Base-by-base conservation (phyloP, 768 basidiomycete genomes). In the Cystoderma amianthinum region DNA sequence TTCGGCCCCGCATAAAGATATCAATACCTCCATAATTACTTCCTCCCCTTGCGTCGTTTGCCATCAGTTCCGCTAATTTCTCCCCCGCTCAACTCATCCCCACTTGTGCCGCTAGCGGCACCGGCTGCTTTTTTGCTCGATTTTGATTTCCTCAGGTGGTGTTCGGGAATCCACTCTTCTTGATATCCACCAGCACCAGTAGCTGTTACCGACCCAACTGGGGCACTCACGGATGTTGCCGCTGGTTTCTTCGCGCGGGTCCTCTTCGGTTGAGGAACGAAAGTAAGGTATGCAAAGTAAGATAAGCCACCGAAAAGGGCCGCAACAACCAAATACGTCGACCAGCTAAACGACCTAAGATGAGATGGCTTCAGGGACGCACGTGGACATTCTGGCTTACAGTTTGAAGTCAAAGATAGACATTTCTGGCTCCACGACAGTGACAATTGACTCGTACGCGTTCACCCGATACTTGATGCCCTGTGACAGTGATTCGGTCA, bases 161-260 rank as follows among this genome's bases (percentile, higher is more conserved):
- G 85, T 49, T 85, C 84, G n/a, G 89, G 89, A 49, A 92, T 92
- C 89, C 89, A 92, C 53, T 92, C 89, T 55, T 91, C 85, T 53
- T 86, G 78, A 50, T 91, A 90, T 33, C 78, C 81, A 28, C 80
- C 74, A 2, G 79, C 71, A 24, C 80, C 77, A 17, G 78, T 78
- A 22, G 81, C 80, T 5, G 82, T 82, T 24, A 74, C 72, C 5
- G 76, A 48, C 20, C 72, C 72, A 25, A 74, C 71, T 6, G 83
- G 76, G 3, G 76, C 60, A 43, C 74, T 80, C 39, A 76, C 66
- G 4, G 69, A 55, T 5, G 63, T 44, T 16, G 71, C 49, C 1
- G 64, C 54, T 18, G 64, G 46, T 47, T 74, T 78, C 48, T 67
- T 69, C 41, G 62, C 56, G 40, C 74, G 67, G 23, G 67, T 55